Evolutionary conservation across 2,329 filamentous ascomycete genomes (phyloP), one percentile per base, ranked within the genome.

Genomic region (Beauveria varroae): DNA sequence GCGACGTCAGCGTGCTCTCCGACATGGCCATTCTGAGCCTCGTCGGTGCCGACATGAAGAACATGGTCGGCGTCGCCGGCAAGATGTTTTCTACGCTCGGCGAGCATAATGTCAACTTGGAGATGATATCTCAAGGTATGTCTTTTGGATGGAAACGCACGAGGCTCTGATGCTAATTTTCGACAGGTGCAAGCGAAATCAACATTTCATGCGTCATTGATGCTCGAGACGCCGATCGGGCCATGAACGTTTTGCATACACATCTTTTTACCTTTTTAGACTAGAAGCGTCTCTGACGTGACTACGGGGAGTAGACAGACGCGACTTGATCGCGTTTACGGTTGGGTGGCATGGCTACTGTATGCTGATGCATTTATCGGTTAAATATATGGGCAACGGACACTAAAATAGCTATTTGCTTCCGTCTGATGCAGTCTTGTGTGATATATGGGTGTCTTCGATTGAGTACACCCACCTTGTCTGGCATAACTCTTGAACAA

Each of bases 181-280:
- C 0, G 18, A 53, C 64, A 96, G 92, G 93, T 69, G 95, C 95
- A 28, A 97, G 93, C 72, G 95, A 99, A 79, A 99, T 99, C 76
- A 99, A 98, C 74, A 99, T 99, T 63, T 96, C 92, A 12, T 99
- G 95, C 71, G 95, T 99, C 51, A 96, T 99, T 72, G 91, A 96
- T 69, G 91, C 91, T 67, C 82, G 87, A 66, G 92, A 98, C 71
- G 93, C 95, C 24, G 91, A 93, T 67, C 86, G 95, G 67, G 95
- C 95, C 37, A 89, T 99, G 81, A 98, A 96, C 72, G 91, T 98
- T 69, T 82, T 99, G 66, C 95, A 99, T 73, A 98, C 95, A 22
- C 93, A 93, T 77, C 84, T 99, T 62, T 98, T 99, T 73, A 97
- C 93, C 1, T 98, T 97, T 76, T 81, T 97, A 70, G 93, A 97